phyloP scores from a whole-genome alignment of 2,329 filamentous ascomycete species.

The Diplocarpon rosae region DNA sequence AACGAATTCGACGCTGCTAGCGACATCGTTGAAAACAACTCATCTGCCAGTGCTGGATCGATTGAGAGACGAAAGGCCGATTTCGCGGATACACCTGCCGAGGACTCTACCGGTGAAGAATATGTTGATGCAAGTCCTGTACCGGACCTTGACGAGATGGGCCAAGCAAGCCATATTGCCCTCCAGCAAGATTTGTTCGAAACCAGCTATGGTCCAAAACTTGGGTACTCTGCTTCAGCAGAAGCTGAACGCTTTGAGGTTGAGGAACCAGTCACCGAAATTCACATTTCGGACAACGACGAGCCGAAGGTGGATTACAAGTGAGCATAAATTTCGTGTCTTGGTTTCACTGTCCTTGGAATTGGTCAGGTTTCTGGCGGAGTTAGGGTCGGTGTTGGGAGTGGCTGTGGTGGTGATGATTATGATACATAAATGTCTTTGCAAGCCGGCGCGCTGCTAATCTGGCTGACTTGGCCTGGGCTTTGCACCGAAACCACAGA shows the following conservation, averaged over 20 bases:
- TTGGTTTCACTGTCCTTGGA: background rate
- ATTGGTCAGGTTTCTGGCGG: background rate
- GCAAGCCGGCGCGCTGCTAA: slow-evolving; percentile 1
- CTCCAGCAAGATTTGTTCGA: slow-evolving; percentile 14
- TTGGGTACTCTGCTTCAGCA: slow-evolving; percentile 8
- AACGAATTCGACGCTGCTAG: slow-evolving; percentile 23
- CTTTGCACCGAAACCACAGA: background rate
- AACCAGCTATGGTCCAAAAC: background rate
- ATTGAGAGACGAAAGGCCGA: slow-evolving; percentile 18
- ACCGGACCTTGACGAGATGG: slow-evolving; percentile 21
- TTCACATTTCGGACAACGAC: slow-evolving; percentile 26
- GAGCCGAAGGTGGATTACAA: slow-evolving; percentile 19
- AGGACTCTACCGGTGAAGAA: slow-evolving; percentile 12
- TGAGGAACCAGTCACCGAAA: slow-evolving; percentile 24
- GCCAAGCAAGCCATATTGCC: slow-evolving; percentile 11
- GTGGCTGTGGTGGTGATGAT: background rate
- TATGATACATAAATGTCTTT: background rate
- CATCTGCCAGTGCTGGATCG: slow-evolving; percentile 19
- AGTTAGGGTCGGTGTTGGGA: background rate
- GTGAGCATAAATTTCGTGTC: background rate
- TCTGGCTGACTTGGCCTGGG: background rate
- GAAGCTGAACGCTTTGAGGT: slow-evolving; percentile 14
- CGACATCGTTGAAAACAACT: slow-evolving; percentile 24
- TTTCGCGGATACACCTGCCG: slow-evolving; percentile 17
- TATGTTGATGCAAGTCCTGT: slow-evolving; percentile 20